Base-by-base conservation (phyloP, 768 basidiomycete genomes). In the Chalciporus pseudorubinellus region DNA sequence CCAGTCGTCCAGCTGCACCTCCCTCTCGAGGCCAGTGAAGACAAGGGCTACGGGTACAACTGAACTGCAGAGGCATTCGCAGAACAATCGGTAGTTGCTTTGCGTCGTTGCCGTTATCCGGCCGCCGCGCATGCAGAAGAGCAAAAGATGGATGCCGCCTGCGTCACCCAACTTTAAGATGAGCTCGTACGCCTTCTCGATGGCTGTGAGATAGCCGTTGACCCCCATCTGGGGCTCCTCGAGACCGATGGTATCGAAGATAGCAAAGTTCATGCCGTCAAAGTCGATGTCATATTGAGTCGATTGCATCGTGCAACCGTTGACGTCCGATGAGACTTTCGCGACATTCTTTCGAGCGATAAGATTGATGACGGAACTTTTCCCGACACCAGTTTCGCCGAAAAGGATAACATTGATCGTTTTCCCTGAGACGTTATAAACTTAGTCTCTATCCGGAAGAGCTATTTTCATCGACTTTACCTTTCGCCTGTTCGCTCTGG, bases 11-110 rank as follows among this genome's bases (percentile, higher is more conserved):
- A 72, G 65, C 4, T 50, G 40, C 16, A 6, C 34, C 44, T 71
- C 70, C 16, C 59, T 43, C 56, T 74, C 75, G n/a, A 77, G 67
- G 14, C 73, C 70, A 2, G 73, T 77, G 36, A 77, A 60, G n/a
- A 72, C 67, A 12, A 77, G 56, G 0, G 71, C 64, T 14, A 70
- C 66, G 10, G 74, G 75, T 9, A 77, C 76, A 22, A 57, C 49
- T 26, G 58, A 52, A 20, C 48, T 52, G 50, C 77, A 77, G 26
- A 77, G 70, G 21, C 71, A 65, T 18, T 77, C 69, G 29, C 61
- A 57, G 57, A 76, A 74, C 18, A 77, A 52, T 24, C 59, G 52
- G 55, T 74, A 77, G 50, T 76, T 78, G 55, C 67, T 65, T 44
- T 68, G 64, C 36, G 65, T 59, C 0, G 69, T 61, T 16, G 69